Percentiles rank a stretch among this genome's conserved stretches.
Evolutionary conservation across 805 yeast genomes (phyloP).

Genomic region (Yamadazyma philogaea): DNA sequence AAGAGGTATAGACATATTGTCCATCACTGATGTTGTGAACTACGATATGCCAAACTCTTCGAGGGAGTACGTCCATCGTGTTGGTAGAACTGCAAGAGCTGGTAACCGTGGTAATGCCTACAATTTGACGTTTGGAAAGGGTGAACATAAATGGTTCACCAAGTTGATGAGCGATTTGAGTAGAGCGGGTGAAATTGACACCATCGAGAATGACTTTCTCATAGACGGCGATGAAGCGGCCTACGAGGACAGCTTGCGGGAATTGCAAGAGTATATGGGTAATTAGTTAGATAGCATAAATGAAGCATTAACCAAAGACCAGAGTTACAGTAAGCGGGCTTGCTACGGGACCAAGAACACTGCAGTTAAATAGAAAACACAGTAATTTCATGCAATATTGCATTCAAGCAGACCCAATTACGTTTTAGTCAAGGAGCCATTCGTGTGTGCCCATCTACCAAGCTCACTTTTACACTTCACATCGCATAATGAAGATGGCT

Average conservation of each 20-base stretch:
- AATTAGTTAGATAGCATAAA: not conserved
- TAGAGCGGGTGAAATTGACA: constrained; percentile 20
- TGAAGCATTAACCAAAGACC: not conserved
- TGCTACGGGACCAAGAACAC: too few species aligned
- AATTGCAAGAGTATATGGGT: constrained; percentile 5
- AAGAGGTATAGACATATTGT: constrained; percentile 85
- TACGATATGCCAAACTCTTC: constrained; percentile 88
- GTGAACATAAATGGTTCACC: constrained; percentile 67
- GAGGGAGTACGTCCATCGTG: constrained; percentile 91
- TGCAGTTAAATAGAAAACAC: not conserved
- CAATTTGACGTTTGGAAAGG: constrained; percentile 70
- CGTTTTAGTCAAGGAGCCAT: too few species aligned
- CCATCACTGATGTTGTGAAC: constrained; percentile 73
- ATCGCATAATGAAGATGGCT: too few species aligned
- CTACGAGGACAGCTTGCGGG: constrained; percentile 10
- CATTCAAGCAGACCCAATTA: too few species aligned
- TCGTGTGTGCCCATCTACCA: too few species aligned
- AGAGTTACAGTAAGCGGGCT: too few species aligned
- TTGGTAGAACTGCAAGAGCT: constrained; percentile 97
- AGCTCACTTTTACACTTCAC: too few species aligned
- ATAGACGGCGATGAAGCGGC: constrained; percentile 22
- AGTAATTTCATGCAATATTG: too few species aligned
- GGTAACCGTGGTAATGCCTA: constrained; percentile 72
- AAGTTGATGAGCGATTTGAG: constrained; percentile 51
- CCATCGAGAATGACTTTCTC: constrained; percentile 20